Evolutionary conservation across 139 green algal genomes (phyloP).

Genomic region (Protoeuglena noctilucae): DNA sequence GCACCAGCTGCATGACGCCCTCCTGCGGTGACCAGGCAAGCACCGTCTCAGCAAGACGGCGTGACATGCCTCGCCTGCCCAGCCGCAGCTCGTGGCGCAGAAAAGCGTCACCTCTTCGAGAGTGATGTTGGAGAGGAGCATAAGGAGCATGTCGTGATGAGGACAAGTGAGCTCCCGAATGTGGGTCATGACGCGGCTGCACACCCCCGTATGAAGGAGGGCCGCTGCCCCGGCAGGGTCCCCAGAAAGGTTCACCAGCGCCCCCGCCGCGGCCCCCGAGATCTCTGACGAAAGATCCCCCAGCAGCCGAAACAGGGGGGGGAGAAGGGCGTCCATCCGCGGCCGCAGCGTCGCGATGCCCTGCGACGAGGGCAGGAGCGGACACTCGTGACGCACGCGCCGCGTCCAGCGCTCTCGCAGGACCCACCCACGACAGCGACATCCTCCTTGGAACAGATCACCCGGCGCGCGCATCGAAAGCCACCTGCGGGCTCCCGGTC

Average conservation of each 20-base stretch:
- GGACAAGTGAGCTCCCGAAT: constrained; percentile 27
- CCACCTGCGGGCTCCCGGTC: no score
- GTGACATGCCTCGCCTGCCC: constrained; percentile 41
- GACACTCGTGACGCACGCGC: no score
- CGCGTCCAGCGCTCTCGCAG: no score
- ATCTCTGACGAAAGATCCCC: constrained; percentile 13
- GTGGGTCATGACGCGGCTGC: constrained; percentile 35
- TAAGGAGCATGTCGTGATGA: constrained; percentile 30
- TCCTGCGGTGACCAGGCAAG: no score
- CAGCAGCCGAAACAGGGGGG: constrained; percentile 31
- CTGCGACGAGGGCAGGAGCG: no score
- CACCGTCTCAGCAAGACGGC: no score
- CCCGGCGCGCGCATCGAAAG: no score
- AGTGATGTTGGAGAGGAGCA: constrained; percentile 68
- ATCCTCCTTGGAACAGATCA: no score
- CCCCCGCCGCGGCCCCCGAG: constrained; percentile 17
- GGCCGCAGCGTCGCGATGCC: constrained; percentile 30
- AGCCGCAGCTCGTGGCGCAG: no score
- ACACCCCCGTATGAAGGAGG: constrained; percentile 27
- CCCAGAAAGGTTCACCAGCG: constrained; percentile 59
- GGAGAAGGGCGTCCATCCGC: constrained; percentile 18
- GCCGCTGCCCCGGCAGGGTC: constrained; percentile 9
- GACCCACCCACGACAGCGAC: no score
- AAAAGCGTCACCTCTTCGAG: constrained; percentile 38
- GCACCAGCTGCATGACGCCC: background rate